phyloP scores from a whole-genome alignment of 2,329 filamentous ascomycete species.

The Phoma herbarum region DNA sequence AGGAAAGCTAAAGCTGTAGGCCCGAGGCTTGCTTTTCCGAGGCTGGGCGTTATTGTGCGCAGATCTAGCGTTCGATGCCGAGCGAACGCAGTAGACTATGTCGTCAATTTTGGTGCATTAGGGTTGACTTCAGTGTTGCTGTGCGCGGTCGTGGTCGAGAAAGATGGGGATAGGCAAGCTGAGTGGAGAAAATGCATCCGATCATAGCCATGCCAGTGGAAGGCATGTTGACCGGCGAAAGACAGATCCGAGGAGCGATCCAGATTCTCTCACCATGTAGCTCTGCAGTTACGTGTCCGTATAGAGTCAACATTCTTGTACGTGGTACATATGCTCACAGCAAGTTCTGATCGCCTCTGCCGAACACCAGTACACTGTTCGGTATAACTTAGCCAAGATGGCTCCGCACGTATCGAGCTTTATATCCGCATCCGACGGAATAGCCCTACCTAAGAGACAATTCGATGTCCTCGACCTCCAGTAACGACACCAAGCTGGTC shows the following conservation, averaged over 20 bases:
- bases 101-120: not conserved
- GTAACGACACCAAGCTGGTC: not conserved
- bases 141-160: too few species aligned
- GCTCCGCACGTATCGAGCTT: not conserved
- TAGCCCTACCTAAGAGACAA: not conserved
- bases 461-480: not conserved
- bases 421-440: not conserved
- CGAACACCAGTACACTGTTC: not conserved
- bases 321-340: not conserved
- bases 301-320: not conserved
- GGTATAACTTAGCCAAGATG: not conserved
- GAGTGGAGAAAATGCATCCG: too few species aligned
- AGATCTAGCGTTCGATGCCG: not conserved
- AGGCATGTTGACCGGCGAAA: too few species aligned
- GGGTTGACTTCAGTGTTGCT: too few species aligned
- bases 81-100: not conserved
- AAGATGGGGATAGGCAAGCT: too few species aligned
- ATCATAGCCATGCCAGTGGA: too few species aligned
- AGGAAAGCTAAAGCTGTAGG: too few species aligned
- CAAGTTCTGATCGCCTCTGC: not conserved
- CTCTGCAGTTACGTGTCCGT: too few species aligned
- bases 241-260: too few species aligned
- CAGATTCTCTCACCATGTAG: too few species aligned
- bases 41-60: not conserved
- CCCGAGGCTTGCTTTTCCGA: not conserved